These are phyloP conservation scores for Silene vulgaris DNA, from an alignment of 179 eudicot species.

Conservation along the genomic window DNA sequence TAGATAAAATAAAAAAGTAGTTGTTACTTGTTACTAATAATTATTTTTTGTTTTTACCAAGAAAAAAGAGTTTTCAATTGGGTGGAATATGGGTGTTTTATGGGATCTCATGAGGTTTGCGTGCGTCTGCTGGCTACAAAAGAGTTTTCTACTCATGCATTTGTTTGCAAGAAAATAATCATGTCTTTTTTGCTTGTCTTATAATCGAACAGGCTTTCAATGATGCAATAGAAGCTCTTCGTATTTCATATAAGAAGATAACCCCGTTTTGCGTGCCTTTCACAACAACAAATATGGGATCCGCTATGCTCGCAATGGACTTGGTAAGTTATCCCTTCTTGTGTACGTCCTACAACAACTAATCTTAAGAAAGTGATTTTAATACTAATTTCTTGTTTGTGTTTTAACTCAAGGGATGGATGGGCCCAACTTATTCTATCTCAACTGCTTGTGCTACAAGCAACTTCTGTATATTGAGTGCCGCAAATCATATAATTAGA, in stretches of 20 bases:
- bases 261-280: conserved; percentile 95
- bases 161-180: neutral
- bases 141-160: neutral
- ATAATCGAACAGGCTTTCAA: conserved; percentile 59
- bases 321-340: conserved; percentile 46
- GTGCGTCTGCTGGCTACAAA: neutral
- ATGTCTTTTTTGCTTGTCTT: conserved; percentile 17
- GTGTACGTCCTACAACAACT: neutral
- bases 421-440: conserved; percentile 97
- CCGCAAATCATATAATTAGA: conserved; percentile 86
- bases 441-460: conserved; percentile 99
- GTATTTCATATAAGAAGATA: conserved; percentile 89
- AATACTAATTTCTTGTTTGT: conserved; percentile 7
- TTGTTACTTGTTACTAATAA: too few relatives aligned
- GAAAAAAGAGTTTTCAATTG: neutral
- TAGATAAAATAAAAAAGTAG: too few relatives aligned
- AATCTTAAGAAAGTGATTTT: neutral
- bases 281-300: conserved; percentile 96
- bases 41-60: neutral
- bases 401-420: conserved; percentile 70
- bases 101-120: conserved; percentile 11
- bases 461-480: conserved; percentile 90
- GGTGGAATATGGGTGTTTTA: neutral
- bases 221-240: conserved; percentile 88
- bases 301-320: conserved; percentile 97